phyloP scores from a whole-genome alignment of 164 flowering plant genomes.

The Tetracentron sinense region DNA sequence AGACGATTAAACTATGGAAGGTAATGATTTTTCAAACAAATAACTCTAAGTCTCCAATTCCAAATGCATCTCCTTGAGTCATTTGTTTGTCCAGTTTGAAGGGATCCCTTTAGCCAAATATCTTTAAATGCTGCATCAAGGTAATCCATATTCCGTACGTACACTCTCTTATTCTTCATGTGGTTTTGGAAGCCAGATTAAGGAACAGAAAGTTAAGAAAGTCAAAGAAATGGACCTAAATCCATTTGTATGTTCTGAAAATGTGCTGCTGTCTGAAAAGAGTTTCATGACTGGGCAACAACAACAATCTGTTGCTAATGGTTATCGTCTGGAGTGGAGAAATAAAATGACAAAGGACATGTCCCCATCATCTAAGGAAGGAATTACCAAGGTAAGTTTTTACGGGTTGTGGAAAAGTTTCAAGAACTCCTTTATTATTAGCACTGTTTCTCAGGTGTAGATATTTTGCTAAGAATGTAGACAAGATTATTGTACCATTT shows the following conservation, averaged over 20 bases:
- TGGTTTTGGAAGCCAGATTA: conserved; percentile 44
- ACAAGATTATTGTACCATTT: conserved; percentile 10
- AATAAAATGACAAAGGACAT: conserved; percentile 18
- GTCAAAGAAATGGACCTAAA: conserved; percentile 44
- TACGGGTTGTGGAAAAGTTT: background rate
- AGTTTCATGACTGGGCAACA: conserved; percentile 41
- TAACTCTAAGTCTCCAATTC: no score
- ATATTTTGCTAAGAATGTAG: conserved; percentile 5
- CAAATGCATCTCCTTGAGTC: background rate
- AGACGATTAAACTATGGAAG: conserved; percentile 83
- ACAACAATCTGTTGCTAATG: conserved; percentile 32
- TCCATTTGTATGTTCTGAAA: conserved; percentile 50
- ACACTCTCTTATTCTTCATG: conserved; percentile 2
- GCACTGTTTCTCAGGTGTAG: background rate
- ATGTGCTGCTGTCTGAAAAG: conserved; percentile 57
- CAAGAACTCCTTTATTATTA: background rate
- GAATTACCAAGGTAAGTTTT: conserved; percentile 30
- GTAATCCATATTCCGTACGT: background rate
- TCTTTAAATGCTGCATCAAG: background rate
- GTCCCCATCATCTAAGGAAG: conserved; percentile 23
- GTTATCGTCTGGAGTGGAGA: conserved; percentile 47
- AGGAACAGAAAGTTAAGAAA: conserved; percentile 56
- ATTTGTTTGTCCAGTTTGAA: background rate
- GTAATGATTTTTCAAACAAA: conserved; percentile 22
- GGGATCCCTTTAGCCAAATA: background rate